Conservation (phyloP, 1,284 basidiomycete genomes). For the Entoloma clypeatum region DNA sequence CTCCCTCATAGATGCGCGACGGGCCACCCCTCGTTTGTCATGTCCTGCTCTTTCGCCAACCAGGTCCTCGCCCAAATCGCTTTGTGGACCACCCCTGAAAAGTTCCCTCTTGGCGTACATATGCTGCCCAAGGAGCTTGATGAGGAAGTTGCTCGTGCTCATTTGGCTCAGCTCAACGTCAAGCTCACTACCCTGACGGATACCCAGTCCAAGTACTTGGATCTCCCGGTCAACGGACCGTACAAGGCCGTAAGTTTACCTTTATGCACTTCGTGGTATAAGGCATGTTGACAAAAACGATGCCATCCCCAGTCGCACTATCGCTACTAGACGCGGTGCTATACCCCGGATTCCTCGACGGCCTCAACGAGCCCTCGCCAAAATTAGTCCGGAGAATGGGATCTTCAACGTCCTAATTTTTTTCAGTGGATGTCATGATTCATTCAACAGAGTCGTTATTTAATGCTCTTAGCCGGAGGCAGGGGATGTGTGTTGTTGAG, state of each 20-base stretch:
- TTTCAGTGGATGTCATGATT: constrained; percentile 36
- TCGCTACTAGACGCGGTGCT: constrained; percentile 44
- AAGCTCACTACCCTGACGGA: constrained; percentile 84
- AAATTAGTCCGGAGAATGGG: constrained; percentile 47
- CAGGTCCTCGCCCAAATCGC: constrained; percentile 99
- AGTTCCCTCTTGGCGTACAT: constrained; percentile 93
- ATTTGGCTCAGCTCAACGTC: constrained; percentile 88
- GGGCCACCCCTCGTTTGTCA: constrained; percentile 95
- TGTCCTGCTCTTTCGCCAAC: constrained; percentile 99
- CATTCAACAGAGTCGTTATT: constrained; percentile 38
- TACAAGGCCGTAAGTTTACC: constrained; percentile 71
- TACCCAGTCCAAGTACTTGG: constrained; percentile 89
- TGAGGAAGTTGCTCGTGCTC: constrained; percentile 97
- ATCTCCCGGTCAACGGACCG: constrained; percentile 85
- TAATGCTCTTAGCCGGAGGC: constrained; percentile 34
- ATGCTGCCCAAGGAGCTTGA: constrained; percentile 98
- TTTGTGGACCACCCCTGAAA: constrained; percentile 88
- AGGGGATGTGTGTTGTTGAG: constrained; percentile 24
- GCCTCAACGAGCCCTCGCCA: constrained; percentile 76
- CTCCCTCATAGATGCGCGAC: constrained; percentile 63
- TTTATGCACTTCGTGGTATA: constrained; percentile 3
- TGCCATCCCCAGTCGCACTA: constrained; percentile 26
- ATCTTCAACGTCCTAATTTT: constrained; percentile 59
- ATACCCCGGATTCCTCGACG: constrained; percentile 40
- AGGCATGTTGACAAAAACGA: not conserved